Conservation (phyloP, 208 protist species). For the Crithidia sp. region DNA sequence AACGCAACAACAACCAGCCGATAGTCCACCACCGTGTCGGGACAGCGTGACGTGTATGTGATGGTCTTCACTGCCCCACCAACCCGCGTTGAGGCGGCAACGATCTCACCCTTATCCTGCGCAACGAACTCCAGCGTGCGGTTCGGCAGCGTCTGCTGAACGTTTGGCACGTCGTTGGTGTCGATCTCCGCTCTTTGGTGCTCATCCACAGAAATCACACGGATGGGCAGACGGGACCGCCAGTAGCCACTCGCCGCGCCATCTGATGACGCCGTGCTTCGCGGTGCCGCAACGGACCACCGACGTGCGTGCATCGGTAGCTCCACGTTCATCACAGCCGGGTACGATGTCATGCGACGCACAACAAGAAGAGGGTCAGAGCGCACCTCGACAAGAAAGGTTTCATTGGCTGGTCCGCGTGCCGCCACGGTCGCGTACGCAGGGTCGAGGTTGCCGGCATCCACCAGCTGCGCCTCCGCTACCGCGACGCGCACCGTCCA, state of each 20-base stretch:
- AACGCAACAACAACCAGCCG: slow-evolving; percentile 61
- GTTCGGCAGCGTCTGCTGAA: slow-evolving; percentile 52
- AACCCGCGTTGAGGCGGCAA: slow-evolving; percentile 15
- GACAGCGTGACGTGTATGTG: slow-evolving; percentile 67
- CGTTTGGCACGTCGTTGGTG: slow-evolving; percentile 72
- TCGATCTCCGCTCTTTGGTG: slow-evolving; percentile 48
- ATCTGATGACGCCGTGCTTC: not conserved
- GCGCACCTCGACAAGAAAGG: slow-evolving; percentile 43
- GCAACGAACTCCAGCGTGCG: slow-evolving; percentile 75
- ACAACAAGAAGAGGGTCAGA: slow-evolving; percentile 66
- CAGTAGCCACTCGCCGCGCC: slow-evolving; percentile 47
- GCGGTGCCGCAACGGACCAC: slow-evolving; percentile 57
- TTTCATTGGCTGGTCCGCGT: not conserved
- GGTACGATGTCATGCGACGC: slow-evolving; percentile 63
- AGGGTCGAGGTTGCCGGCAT: slow-evolving; percentile 54
- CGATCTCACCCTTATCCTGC: slow-evolving; percentile 66
- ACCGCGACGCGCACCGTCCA: slow-evolving; percentile 61
- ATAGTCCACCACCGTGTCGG: slow-evolving; percentile 63
- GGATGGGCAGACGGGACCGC: slow-evolving; percentile 49
- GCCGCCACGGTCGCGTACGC: slow-evolving; percentile 37
- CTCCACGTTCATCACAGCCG: slow-evolving; percentile 39
- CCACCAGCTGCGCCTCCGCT: slow-evolving; percentile 26
- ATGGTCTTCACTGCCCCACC: slow-evolving; percentile 8
- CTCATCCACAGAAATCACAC: slow-evolving; percentile 60
- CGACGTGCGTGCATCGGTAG: slow-evolving; percentile 78